phyloP scores from a whole-genome alignment of 345 rosid genomes.

The Bruguiera parviflora region DNA sequence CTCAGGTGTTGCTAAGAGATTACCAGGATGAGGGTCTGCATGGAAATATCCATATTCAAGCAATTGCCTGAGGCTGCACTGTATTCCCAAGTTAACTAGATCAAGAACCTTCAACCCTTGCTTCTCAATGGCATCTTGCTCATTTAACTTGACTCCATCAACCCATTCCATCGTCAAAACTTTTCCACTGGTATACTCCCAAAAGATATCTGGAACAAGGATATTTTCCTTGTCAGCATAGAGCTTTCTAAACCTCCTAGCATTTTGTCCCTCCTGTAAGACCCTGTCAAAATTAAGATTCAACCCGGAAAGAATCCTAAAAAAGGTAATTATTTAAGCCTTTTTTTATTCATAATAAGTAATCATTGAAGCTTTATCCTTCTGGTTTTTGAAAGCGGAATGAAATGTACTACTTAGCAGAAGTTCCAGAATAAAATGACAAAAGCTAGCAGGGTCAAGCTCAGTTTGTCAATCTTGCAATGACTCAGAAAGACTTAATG shows the following conservation, averaged over 20 bases:
- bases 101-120: constrained; percentile 96
- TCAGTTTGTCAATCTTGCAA: not conserved
- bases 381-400: constrained; percentile 3
- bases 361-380: not conserved
- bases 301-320: constrained; percentile 33
- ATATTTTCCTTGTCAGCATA: constrained; percentile 93
- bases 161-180: constrained; percentile 99
- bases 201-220: constrained; percentile 93
- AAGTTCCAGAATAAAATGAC: not conserved
- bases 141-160: constrained; percentile 81
- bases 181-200: constrained; percentile 91
- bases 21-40: constrained; percentile 99
- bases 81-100: constrained; percentile 90
- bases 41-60: constrained; percentile 96
- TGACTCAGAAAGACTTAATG: not conserved
- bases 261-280: constrained; percentile 95
- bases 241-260: constrained; percentile 82
- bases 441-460: constrained; percentile 1
- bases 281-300: constrained; percentile 54
- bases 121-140: constrained; percentile 81
- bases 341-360: not conserved
- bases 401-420: not conserved
- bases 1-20: constrained; percentile 93
- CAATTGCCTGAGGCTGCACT: constrained; percentile 91
- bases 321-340: constrained; percentile 9